Evolutionary conservation across 1,139 yeast genomes (phyloP).

Genomic region (Magnusiomyces suaveolens): DNA sequence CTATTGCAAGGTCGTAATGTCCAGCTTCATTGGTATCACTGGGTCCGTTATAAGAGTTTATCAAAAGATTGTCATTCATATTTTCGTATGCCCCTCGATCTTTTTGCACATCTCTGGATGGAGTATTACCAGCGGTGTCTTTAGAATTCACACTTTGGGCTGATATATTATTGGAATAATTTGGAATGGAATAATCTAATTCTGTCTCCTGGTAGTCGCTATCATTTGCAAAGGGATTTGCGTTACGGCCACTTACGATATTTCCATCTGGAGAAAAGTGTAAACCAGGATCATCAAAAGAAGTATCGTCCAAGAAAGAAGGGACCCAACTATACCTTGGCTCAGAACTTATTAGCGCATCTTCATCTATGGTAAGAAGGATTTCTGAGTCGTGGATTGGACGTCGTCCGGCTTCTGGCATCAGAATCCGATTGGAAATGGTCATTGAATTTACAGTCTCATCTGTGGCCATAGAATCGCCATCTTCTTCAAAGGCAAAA

Average conservation of each 20-base stretch:
- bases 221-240: background rate
- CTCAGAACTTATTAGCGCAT: too few relatives aligned
- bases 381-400: background rate
- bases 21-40: background rate
- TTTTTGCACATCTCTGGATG: background rate
- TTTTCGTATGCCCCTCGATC: background rate
- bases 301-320: constrained; percentile 5
- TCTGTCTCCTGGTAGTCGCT: too few relatives aligned
- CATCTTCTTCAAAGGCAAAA: background rate
- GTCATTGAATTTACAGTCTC: background rate
- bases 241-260: background rate
- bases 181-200: background rate
- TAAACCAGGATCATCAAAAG: constrained; percentile 4
- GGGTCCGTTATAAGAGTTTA: background rate
- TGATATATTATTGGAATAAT: too few relatives aligned
- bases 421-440: background rate
- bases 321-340: background rate
- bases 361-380: too few relatives aligned
- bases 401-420: too few relatives aligned
- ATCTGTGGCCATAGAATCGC: background rate
- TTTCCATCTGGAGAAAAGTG: constrained; percentile 11
- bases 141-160: background rate
- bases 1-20: background rate
- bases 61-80: background rate
- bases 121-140: background rate